Conservation (phyloP, 176 grass and related monocot species). For the Alloteropsis semialata region DNA sequence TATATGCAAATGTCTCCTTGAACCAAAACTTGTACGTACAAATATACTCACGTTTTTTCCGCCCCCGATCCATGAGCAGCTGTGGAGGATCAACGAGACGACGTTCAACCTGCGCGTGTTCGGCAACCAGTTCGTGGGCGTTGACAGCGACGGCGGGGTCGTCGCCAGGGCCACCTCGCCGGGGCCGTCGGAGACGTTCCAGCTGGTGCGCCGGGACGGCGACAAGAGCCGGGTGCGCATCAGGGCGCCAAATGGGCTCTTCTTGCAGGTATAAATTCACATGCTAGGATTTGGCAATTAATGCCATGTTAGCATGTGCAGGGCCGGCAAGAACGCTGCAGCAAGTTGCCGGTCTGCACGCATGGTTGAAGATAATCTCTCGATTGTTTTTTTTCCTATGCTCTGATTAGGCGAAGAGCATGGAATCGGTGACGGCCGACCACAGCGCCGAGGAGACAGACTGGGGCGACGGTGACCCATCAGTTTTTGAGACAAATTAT, state of each 20-base stretch:
- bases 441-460: constrained; percentile 21
- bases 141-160: constrained; percentile 18
- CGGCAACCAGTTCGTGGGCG: constrained; percentile 44
- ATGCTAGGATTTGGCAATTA: background rate
- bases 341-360: background rate
- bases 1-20: background rate
- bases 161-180: constrained; percentile 37
- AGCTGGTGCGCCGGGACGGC: constrained; percentile 34
- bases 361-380: too few relatives aligned
- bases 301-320: background rate
- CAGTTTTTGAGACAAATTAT: constrained; percentile 44
- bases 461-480: constrained; percentile 65
- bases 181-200: constrained; percentile 41
- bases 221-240: constrained; percentile 33
- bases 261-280: constrained; percentile 40
- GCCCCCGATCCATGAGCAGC: too few relatives aligned
- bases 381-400: too few relatives aligned
- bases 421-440: constrained; percentile 43
- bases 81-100: constrained; percentile 58
- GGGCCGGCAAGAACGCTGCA: too few relatives aligned
- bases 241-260: constrained; percentile 46
- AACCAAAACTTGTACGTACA: background rate
- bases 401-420: constrained; percentile 39
- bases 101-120: constrained; percentile 55
- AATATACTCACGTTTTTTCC: too few relatives aligned